Conservation (phyloP, 2,329 filamentous ascomycete species). For the Penicillium sp. region DNA sequence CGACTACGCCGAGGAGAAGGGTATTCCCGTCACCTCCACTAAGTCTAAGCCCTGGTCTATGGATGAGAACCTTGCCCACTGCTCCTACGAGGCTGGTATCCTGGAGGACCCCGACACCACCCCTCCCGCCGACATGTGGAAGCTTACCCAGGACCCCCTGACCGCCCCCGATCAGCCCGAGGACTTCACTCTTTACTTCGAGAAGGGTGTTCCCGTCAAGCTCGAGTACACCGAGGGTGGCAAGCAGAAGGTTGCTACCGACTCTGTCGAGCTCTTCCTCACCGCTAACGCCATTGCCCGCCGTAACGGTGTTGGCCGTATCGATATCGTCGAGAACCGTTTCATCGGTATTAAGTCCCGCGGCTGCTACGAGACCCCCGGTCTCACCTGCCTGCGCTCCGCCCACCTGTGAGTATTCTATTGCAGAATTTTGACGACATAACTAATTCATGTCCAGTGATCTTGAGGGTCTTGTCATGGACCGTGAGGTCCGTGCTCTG, state of each 20-base stretch:
- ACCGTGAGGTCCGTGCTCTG: constrained; percentile 65
- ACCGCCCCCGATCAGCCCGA: constrained; percentile 68
- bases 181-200: constrained; percentile 69
- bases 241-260: constrained; percentile 58
- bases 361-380: constrained; percentile 68
- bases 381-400: constrained; percentile 34
- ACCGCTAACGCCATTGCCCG: constrained; percentile 69
- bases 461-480: constrained; percentile 59
- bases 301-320: constrained; percentile 71
- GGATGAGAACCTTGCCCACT: constrained; percentile 60
- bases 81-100: constrained; percentile 70
- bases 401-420: constrained; percentile 53
- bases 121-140: constrained; percentile 79
- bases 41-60: constrained; percentile 53
- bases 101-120: constrained; percentile 56
- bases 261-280: constrained; percentile 69
- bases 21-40: constrained; percentile 49
- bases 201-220: constrained; percentile 72
- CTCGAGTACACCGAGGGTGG: constrained; percentile 55
- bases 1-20: constrained; percentile 48
- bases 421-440: constrained; percentile 7
- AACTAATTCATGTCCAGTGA: constrained; percentile 20
- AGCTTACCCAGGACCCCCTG: constrained; percentile 61
- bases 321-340: constrained; percentile 81
- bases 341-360: constrained; percentile 78